A percentile compares a stretch with the other conserved stretches of the same genome.
These are phyloP conservation scores for Russula vinacea DNA, from an alignment of 768 basidiomycete species.

Conservation along the genomic window DNA sequence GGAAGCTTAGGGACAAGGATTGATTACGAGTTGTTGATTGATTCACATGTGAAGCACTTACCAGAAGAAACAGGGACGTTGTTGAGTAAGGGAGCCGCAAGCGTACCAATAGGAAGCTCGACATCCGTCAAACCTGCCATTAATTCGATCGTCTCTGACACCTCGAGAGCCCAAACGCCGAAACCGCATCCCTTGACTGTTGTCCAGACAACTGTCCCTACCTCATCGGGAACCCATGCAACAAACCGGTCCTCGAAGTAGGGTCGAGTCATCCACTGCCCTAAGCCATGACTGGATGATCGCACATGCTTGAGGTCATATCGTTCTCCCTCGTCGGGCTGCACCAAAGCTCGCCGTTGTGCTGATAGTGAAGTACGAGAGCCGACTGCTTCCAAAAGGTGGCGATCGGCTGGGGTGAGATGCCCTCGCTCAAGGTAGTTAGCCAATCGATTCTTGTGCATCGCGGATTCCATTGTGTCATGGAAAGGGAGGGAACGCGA, in stretches of 20 bases:
- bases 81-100: not conserved
- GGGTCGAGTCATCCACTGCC: constrained; percentile 25
- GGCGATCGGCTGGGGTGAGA: constrained; percentile 42
- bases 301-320: constrained; percentile 34
- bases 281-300: constrained; percentile 34
- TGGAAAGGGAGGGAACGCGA: constrained; percentile 39
- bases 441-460: constrained; percentile 52
- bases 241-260: constrained; percentile 28
- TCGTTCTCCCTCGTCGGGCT: constrained; percentile 34
- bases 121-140: constrained; percentile 18
- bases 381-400: constrained; percentile 44
- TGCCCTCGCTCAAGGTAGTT: constrained; percentile 40
- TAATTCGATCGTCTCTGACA: constrained; percentile 26
- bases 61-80: constrained; percentile 8
- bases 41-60: constrained; percentile 17
- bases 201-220: constrained; percentile 23
- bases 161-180: constrained; percentile 30
- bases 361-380: constrained; percentile 35
- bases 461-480: constrained; percentile 43
- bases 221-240: constrained; percentile 20
- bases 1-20: constrained; percentile 27
- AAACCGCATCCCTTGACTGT: constrained; percentile 28
- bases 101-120: constrained; percentile 13
- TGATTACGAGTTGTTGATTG: constrained; percentile 35
- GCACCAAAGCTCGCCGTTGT: constrained; percentile 32